A percentile compares a stretch with the other conserved stretches of the same genome.
Conservation (phyloP, 192 early-diverging fungal genomes). For the Linnemannia zychae region DNA sequence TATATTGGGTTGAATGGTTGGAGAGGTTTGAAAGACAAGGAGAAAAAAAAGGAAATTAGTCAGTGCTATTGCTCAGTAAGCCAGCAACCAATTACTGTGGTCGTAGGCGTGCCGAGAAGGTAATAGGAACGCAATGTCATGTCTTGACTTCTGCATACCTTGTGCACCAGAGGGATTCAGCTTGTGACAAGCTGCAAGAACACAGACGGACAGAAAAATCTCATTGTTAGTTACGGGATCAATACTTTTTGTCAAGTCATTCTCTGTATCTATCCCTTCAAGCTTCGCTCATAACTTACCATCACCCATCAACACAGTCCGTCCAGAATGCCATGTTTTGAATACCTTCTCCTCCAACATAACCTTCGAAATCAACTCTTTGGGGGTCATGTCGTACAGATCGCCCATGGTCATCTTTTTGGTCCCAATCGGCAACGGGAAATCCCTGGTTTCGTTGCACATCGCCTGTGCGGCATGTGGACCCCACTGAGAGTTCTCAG, state of each 20-base stretch:
- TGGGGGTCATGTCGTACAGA: slow-evolving; percentile 1
- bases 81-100: not conserved
- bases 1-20: not conserved
- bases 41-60: not conserved
- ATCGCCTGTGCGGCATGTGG: slow-evolving; percentile 4
- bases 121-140: not conserved
- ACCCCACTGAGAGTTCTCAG: slow-evolving; percentile 25
- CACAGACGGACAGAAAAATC: not conserved
- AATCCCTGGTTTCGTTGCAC: not conserved
- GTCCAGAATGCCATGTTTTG: slow-evolving; percentile 15
- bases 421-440: slow-evolving; percentile 1
- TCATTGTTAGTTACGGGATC: not conserved
- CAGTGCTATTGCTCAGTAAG: not conserved
- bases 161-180: slow-evolving; percentile 3
- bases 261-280: not conserved
- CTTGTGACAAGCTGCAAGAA: slow-evolving; percentile 20
- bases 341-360: slow-evolving; percentile 28
- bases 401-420: slow-evolving; percentile 11
- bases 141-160: not conserved
- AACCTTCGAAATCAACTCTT: slow-evolving; percentile 4
- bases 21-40: not conserved
- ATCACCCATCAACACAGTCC: slow-evolving; percentile 18
- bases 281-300: too few species aligned
- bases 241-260: not conserved
- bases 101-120: not conserved